phyloP scores from a whole-genome alignment of 352 stramenopile genomes.

The Phytophthora pistaciae region DNA sequence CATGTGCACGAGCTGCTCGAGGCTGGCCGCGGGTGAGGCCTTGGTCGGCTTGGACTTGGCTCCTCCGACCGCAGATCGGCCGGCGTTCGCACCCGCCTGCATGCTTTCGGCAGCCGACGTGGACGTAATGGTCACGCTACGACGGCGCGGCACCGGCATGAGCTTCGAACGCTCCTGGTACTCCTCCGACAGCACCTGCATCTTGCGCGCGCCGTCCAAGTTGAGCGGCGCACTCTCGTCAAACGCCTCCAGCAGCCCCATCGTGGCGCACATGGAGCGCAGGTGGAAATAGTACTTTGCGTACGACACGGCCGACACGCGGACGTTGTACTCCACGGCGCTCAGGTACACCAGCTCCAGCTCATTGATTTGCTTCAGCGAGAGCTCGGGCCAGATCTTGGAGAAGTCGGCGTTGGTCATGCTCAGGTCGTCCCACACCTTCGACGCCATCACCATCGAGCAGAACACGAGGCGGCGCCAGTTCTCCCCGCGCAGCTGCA shows the following conservation, averaged over 20 bases:
- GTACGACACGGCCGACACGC: slow-evolving; percentile 87
- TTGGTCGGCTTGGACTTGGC: slow-evolving; percentile 37
- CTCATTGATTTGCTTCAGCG: slow-evolving; percentile 95
- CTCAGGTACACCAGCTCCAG: slow-evolving; percentile 94
- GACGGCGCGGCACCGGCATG: slow-evolving; percentile 70
- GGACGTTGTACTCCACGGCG: slow-evolving; percentile 92
- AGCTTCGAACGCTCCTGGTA: slow-evolving; percentile 89
- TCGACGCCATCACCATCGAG: slow-evolving; percentile 97
- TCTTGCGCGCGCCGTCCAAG: slow-evolving; percentile 85
- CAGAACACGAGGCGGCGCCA: slow-evolving; percentile 96
- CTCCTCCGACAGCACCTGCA: slow-evolving; percentile 89
- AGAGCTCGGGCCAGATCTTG: slow-evolving; percentile 93
- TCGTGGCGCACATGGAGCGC: slow-evolving; percentile 94
- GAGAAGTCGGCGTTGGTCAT: slow-evolving; percentile 99
- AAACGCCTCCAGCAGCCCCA: slow-evolving; percentile 81
- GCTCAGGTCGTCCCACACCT: slow-evolving; percentile 98
- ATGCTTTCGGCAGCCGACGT: slow-evolving; percentile 51
- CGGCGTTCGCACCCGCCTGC: slow-evolving; percentile 23
- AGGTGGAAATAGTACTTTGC: slow-evolving; percentile 98
- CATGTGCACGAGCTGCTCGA: slow-evolving; percentile 90
- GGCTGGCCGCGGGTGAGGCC: slow-evolving; percentile 70
- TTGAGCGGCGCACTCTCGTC: slow-evolving; percentile 85
- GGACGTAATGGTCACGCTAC: slow-evolving; percentile 82
- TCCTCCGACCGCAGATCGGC: slow-evolving; percentile 25
- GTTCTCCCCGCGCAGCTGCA: slow-evolving; percentile 89